These are phyloP conservation scores for Saturnispora galanensis DNA, from an alignment of 805 yeast species.

Conservation along the genomic window DNA sequence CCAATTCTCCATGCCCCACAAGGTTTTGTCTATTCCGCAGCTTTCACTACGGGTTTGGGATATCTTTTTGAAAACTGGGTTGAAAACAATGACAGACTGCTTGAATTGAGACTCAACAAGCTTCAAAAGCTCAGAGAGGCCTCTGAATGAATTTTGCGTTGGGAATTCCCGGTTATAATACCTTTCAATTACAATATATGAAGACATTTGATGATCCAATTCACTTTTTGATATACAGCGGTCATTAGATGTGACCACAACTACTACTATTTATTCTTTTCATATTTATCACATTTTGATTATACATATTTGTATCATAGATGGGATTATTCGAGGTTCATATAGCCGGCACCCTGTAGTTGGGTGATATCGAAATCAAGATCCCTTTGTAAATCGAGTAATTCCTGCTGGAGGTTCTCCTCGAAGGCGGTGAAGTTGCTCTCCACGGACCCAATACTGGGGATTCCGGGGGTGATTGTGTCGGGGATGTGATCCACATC, in stretches of 20 bases:
- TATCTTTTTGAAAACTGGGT: constrained; percentile 30
- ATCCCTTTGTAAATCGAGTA: constrained; percentile 17
- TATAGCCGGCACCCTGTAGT: constrained; percentile 13
- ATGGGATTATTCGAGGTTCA: constrained; percentile 4
- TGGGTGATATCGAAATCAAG: constrained; percentile 14
- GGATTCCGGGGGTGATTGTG: constrained; percentile 6
- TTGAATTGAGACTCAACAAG: constrained; percentile 29
- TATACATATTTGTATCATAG: not conserved
- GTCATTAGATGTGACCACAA: too few species aligned
- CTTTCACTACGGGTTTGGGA: constrained; percentile 34
- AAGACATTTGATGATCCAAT: not conserved
- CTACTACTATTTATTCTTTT: constrained; percentile 5
- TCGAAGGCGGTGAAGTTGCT: constrained; percentile 8
- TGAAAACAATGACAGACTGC: constrained; percentile 29
- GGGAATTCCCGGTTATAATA: too few species aligned
- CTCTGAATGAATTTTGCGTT: constrained; percentile 9
- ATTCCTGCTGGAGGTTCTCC: constrained; percentile 15
- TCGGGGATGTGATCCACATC: constrained; percentile 8
- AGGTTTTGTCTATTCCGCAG: constrained; percentile 36
- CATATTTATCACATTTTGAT: constrained; percentile 2
- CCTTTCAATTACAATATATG: not conserved
- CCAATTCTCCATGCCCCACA: constrained; percentile 29
- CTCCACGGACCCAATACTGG: constrained; percentile 10
- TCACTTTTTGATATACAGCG: not conserved
- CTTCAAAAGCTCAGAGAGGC: constrained; percentile 30